Evolutionary conservation across 768 basidiomycete genomes (phyloP), one percentile per base, ranked within the genome.

Genomic region (Leccinum olivaceopallidum): DNA sequence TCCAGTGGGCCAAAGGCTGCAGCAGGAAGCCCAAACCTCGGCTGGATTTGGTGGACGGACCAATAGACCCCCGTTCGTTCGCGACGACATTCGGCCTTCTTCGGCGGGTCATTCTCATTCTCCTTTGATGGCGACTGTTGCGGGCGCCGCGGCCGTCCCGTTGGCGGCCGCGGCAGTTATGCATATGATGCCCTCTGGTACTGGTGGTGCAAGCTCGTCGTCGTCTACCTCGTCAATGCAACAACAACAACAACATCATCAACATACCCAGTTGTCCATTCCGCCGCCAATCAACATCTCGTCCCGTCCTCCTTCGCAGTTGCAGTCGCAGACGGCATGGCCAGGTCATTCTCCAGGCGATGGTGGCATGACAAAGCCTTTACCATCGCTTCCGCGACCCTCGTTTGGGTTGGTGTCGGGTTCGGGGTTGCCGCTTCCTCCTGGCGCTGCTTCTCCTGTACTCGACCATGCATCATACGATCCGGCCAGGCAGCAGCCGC

Each of bases 241-340:
- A 44, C 44, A 44, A 10, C 42, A 44, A 37, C 30, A 32, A 32
- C 32, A 32, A 5, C 34, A 37, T 16, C 36, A 37, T 1, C 37
- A 53, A 9, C 50, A 37, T 10, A 13, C 53, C 8, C 54, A 50
- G 12, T 32, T 28, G 6, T 5, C 28, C 6, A 13, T 26, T 12
- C 58, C 63, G 22, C 70, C 71, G 13, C 53, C 24, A 1, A 50
- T 71, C 4, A 57, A 64, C 20, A 36, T 53, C 52, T 56, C 60
- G 5, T 60, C 68, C 0, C 63, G 50, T 22, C 72, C 71, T 6
- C 42, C 18, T 42, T n/a, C 39, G 18, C 39, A 42, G 18, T 16
- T 30, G 0, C 50, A 39, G 8, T 49, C 44, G 10, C 44, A 44
- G 44, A 44, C 61, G 34, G 52, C 53, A 7, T 47, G 7, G 52